Evolutionary conservation across 768 basidiomycete genomes (phyloP).

Genomic region (Mycena galericulata): DNA sequence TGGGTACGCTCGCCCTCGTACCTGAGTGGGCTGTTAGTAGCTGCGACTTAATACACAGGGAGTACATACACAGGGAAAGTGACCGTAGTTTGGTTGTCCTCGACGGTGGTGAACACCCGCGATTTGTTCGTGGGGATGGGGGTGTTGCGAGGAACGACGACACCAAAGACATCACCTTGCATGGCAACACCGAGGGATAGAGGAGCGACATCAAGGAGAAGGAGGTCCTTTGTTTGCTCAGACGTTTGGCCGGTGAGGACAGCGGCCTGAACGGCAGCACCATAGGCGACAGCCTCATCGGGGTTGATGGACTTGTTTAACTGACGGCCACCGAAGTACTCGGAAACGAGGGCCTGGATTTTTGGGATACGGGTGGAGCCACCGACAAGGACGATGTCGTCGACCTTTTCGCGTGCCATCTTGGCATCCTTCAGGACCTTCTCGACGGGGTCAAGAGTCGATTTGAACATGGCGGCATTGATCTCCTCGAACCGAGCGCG

Average conservation of each 20-base stretch:
- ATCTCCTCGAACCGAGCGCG: conserved; percentile 99
- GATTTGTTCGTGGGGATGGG: conserved; percentile 99
- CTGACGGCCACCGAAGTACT: conserved; percentile 97
- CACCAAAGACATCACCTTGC: conserved; percentile 99
- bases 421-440: conserved; percentile 99
- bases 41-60: conserved; percentile 8
- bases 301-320: conserved; percentile 99
- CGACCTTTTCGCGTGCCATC: conserved; percentile 96
- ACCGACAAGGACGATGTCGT: conserved; percentile 99
- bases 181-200: conserved; percentile 99
- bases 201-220: conserved; percentile 98
- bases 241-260: conserved; percentile 99
- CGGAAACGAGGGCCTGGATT: conserved; percentile 97
- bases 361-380: conserved; percentile 99
- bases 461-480: conserved; percentile 95
- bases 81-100: conserved; percentile 99
- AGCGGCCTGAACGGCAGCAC: conserved; percentile 99
- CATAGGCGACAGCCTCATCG: conserved; percentile 99
- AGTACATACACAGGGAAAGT: conserved; percentile 94
- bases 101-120: conserved; percentile 98
- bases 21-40: conserved; percentile 55
- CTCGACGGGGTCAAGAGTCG: conserved; percentile 97
- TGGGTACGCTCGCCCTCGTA: conserved; percentile 99
- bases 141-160: conserved; percentile 99
- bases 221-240: conserved; percentile 98